Conservation (phyloP, 805 yeast genomes). For the Zygoascus biomembranicola region DNA sequence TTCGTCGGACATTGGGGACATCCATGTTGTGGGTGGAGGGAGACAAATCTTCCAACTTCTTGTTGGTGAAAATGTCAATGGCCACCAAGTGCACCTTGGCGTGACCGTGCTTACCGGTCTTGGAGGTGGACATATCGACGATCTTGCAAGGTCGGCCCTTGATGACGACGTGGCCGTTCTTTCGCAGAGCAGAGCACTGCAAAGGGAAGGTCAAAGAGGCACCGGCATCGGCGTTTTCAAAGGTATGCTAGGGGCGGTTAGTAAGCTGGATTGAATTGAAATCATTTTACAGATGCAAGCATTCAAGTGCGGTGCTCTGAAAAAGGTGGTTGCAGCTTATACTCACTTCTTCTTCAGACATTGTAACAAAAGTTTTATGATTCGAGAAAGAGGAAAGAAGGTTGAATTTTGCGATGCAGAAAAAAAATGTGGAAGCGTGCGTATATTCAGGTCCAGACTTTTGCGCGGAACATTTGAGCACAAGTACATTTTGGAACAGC, state of each 20-base stretch:
- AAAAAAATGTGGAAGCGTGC: constrained; percentile 1
- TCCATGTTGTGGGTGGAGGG: constrained; percentile 99
- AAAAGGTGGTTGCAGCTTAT: not conserved
- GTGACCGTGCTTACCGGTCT: constrained; percentile 99
- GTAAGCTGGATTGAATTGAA: not conserved
- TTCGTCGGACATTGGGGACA: constrained; percentile 95
- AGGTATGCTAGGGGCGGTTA: constrained; percentile 56
- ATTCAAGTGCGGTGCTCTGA: not conserved
- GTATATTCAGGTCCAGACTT: constrained; percentile 1
- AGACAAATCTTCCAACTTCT: constrained; percentile 99
- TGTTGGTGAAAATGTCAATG: constrained; percentile 96
- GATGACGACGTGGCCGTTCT: constrained; percentile 98
- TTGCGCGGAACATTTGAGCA: not conserved
- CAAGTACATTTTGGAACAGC: not conserved
- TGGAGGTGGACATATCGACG: constrained; percentile 99
- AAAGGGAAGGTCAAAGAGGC: constrained; percentile 97
- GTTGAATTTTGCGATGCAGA: not conserved
- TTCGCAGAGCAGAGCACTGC: constrained; percentile 99
- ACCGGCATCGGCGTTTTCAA: constrained; percentile 98
- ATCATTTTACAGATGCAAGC: not conserved
- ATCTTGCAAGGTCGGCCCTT: constrained; percentile 99
- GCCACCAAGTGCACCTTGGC: constrained; percentile 99
- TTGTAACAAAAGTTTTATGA: not conserved
- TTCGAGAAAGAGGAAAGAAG: not conserved
- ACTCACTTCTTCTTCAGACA: constrained; percentile 9